Percentiles rank a stretch among this genome's conserved stretches.
phyloP scores from a whole-genome alignment of 2,329 filamentous ascomycete genomes.

The Aureobasidium uvarum region DNA sequence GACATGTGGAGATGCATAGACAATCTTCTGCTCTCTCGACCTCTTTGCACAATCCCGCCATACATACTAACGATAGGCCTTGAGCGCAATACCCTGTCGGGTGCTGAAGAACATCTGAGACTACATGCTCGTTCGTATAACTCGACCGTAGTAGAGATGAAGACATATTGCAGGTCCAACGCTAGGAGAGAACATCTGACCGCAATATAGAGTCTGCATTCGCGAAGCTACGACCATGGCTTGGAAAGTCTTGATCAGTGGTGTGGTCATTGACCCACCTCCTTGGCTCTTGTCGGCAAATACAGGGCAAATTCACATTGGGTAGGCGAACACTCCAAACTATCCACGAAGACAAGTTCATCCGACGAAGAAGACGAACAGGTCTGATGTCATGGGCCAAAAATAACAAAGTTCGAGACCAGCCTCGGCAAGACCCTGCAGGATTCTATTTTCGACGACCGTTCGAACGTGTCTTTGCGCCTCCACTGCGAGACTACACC shows the following conservation, averaged over 20 bases:
- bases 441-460: conserved; percentile 20
- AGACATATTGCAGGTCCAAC: background rate
- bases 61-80: background rate
- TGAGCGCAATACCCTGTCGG: background rate
- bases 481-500: background rate
- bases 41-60: background rate
- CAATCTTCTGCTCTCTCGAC: background rate
- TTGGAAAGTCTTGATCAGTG: background rate
- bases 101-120: no score
- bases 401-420: conserved; percentile 3
- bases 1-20: background rate
- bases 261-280: background rate
- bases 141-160: background rate
- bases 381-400: conserved; percentile 17
- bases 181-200: background rate
- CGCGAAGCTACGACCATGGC: background rate
- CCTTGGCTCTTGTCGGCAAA: no score
- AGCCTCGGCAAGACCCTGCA: conserved; percentile 9
- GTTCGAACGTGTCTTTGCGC: background rate
- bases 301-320: no score
- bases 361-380: background rate
- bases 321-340: background rate
- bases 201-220: background rate
- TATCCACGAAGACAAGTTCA: background rate
- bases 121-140: no score